Conservation (phyloP, 1,139 yeast genomes). For the Protomyces pachydermus region DNA sequence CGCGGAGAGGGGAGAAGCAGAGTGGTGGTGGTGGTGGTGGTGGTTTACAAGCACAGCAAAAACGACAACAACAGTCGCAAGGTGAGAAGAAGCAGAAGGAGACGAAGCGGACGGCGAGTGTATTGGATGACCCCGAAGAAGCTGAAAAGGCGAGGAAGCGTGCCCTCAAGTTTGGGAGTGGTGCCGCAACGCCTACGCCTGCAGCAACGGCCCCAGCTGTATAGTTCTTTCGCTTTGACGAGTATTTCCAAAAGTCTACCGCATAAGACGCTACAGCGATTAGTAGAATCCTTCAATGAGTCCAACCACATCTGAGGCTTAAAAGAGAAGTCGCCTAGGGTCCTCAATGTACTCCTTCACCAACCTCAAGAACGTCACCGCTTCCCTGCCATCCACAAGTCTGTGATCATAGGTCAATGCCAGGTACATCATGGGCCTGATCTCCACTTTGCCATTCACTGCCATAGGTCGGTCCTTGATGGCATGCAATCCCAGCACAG, state of each 20-base stretch:
- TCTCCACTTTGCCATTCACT: constrained; percentile 89
- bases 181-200: not conserved
- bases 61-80: not conserved
- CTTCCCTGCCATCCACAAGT: constrained; percentile 97
- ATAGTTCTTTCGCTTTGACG: not conserved
- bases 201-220: not conserved
- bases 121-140: constrained; percentile 27
- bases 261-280: not conserved
- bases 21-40: no score
- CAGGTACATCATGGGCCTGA: constrained; percentile 99
- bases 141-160: constrained; percentile 29
- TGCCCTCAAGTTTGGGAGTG: constrained; percentile 25
- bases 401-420: constrained; percentile 98
- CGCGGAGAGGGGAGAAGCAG: not conserved
- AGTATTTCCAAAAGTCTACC: not conserved
- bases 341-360: constrained; percentile 96
- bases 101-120: constrained; percentile 22
- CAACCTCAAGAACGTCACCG: constrained; percentile 92
- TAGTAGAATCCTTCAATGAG: not conserved
- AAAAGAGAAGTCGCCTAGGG: constrained; percentile 46
- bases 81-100: not conserved
- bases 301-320: not conserved
- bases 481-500: constrained; percentile 96
- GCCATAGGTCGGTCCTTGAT: constrained; percentile 97
- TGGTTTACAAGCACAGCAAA: not conserved